These are phyloP conservation scores for Malus hybrid DNA, from an alignment of 331 rosid species.

Conservation along the genomic window DNA sequence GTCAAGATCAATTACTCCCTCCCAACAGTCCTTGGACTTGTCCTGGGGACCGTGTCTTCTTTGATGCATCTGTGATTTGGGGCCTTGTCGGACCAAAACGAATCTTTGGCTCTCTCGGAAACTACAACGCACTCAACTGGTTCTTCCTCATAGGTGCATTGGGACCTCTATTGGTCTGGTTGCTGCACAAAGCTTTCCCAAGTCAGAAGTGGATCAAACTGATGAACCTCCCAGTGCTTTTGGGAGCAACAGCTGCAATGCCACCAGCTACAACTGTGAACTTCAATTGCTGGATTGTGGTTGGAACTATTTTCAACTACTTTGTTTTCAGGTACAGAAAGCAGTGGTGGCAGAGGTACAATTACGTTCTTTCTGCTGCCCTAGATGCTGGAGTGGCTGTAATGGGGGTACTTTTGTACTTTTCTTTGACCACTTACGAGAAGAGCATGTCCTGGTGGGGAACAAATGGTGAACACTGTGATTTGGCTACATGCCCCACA, in stretches of 20 bases:
- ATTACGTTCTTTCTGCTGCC: too few relatives aligned
- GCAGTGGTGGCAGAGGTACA: too few relatives aligned
- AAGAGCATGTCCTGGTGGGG: constrained; percentile 54
- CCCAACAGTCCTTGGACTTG: constrained; percentile 40
- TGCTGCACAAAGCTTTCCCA: constrained; percentile 24
- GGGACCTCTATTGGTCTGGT: constrained; percentile 25
- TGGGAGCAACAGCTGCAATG: constrained; percentile 24
- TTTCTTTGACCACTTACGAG: constrained; percentile 24
- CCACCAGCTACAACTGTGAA: constrained; percentile 35
- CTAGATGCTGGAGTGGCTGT: constrained; percentile 34
- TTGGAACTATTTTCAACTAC: constrained; percentile 18
- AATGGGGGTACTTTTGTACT: constrained; percentile 40
- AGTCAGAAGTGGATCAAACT: constrained; percentile 14
- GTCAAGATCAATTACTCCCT: constrained; percentile 24
- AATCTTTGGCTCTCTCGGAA: constrained; percentile 27
- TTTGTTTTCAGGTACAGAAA: constrained; percentile 23
- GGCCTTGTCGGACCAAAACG: constrained; percentile 31
- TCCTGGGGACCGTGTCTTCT: constrained; percentile 29
- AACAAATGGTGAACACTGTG: constrained; percentile 36
- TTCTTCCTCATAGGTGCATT: constrained; percentile 24
- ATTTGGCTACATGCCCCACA: constrained; percentile 45
- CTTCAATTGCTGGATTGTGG: constrained; percentile 30
- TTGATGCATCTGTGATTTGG: constrained; percentile 34
- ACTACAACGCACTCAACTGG: constrained; percentile 29
- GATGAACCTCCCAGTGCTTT: constrained; percentile 33